A percentile compares a stretch with the other conserved stretches of the same genome.
These are phyloP conservation scores for Hygrocybe coccinea DNA, from an alignment of 768 basidiomycete species.

Conservation along the genomic window DNA sequence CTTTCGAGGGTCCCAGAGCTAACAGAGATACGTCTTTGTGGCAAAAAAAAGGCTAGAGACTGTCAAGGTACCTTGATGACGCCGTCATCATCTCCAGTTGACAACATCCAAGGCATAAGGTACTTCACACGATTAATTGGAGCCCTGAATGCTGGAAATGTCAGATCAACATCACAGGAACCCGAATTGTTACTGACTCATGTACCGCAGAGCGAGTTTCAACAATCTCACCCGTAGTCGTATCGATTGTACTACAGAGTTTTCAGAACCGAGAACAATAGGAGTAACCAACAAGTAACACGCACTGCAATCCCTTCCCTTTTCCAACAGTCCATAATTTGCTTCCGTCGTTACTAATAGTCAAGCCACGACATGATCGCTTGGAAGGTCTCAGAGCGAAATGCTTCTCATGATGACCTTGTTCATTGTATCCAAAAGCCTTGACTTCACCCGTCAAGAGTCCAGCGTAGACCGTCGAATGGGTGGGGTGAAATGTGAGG, in stretches of 20 bases:
- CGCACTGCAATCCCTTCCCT: constrained; percentile 72
- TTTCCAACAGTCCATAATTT: constrained; percentile 79
- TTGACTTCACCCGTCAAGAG: constrained; percentile 81
- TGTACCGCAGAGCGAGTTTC: constrained; percentile 53
- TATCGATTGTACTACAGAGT: constrained; percentile 58
- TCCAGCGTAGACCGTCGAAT: constrained; percentile 66
- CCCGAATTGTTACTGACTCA: constrained; percentile 48
- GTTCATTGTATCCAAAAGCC: constrained; percentile 74
- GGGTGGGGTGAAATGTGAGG: constrained; percentile 76
- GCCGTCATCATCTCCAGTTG: constrained; percentile 91
- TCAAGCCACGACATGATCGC: constrained; percentile 74
- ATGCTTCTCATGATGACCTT: constrained; percentile 49
- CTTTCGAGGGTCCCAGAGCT: constrained; percentile 90
- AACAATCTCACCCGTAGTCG: constrained; percentile 46
- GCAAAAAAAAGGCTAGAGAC: constrained; percentile 3
- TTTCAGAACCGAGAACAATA: constrained; percentile 13
- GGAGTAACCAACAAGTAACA: constrained; percentile 14
- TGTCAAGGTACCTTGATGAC: constrained; percentile 68
- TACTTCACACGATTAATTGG: constrained; percentile 83
- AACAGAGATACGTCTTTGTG: constrained; percentile 4
- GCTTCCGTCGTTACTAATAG: constrained; percentile 61
- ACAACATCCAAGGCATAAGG: constrained; percentile 64
- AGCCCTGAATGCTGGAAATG: constrained; percentile 46
- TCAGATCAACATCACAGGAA: constrained; percentile 22
- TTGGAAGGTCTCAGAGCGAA: constrained; percentile 75